Evolutionary conservation across 2,329 filamentous ascomycete genomes (phyloP).

Genomic region (Sporothrix pseudoabietina): DNA sequence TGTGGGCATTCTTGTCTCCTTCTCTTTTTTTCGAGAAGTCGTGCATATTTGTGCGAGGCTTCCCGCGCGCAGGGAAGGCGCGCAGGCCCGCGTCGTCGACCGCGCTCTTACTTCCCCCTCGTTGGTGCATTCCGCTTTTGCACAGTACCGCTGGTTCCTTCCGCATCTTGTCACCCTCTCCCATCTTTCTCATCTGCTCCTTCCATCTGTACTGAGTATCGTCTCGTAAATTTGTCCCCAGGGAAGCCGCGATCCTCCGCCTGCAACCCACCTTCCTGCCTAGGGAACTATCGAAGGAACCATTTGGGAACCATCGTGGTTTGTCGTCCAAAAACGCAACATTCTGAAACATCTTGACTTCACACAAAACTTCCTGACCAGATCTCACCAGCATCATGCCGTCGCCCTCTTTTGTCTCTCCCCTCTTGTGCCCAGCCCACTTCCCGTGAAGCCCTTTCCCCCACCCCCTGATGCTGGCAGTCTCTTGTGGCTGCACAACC

Average conservation of each 20-base stretch:
- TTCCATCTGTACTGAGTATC: background rate
- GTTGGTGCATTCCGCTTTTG: background rate
- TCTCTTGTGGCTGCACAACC: constrained; percentile 20
- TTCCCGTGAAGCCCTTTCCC: background rate
- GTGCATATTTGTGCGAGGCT: constrained; percentile 8
- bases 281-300: background rate
- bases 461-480: constrained; percentile 23
- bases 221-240: background rate
- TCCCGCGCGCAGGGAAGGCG: background rate
- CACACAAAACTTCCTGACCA: background rate
- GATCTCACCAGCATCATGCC: background rate
- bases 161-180: constrained; percentile 1
- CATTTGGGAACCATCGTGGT: background rate
- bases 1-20: background rate
- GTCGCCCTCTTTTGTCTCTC: background rate
- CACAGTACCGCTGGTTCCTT: background rate
- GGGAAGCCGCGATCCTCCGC: background rate
- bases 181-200: background rate
- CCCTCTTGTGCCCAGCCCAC: background rate
- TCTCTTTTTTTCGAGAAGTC: background rate
- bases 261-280: background rate
- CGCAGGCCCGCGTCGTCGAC: background rate
- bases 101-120: background rate
- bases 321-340: background rate
- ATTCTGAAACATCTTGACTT: background rate